phyloP scores from a whole-genome alignment of 176 grass and related monocot species.

The Aegilops bicornis region DNA sequence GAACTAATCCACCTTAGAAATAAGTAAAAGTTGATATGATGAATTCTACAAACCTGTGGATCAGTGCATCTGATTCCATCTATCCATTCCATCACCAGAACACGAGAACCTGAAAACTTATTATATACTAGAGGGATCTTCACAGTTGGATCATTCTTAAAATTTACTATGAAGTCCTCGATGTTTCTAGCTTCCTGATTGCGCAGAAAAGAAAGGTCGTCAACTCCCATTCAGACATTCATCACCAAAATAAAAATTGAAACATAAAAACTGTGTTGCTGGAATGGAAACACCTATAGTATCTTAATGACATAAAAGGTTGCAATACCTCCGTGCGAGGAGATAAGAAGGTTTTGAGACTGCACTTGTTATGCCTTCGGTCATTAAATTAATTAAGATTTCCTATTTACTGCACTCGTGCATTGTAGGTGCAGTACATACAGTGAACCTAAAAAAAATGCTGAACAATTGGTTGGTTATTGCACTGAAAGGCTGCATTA shows the following conservation, averaged over 20 bases:
- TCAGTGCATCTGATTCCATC: conserved; percentile 95
- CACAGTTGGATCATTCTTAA: conserved; percentile 95
- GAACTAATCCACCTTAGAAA: conserved; percentile 25
- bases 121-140: conserved; percentile 97
- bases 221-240: not conserved
- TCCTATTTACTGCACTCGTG: not conserved
- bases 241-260: not conserved
- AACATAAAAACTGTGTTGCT: not conserved
- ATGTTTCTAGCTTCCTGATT: conserved; percentile 94
- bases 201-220: not conserved
- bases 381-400: not conserved
- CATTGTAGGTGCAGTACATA: not conserved
- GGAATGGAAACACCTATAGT: not conserved
- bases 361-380: not conserved
- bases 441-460: not conserved
- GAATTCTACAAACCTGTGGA: conserved; percentile 67
- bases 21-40: not conserved
- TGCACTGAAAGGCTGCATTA: not conserved
- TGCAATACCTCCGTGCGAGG: not conserved
- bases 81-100: conserved; percentile 99
- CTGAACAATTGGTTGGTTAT: not conserved
- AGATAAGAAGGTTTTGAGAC: not conserved
- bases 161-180: conserved; percentile 94
- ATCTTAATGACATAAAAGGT: not conserved
- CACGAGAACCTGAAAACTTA: conserved; percentile 68